Base-by-base conservation (phyloP, 139 green algal species). In the Chlamydomonas sp. region DNA sequence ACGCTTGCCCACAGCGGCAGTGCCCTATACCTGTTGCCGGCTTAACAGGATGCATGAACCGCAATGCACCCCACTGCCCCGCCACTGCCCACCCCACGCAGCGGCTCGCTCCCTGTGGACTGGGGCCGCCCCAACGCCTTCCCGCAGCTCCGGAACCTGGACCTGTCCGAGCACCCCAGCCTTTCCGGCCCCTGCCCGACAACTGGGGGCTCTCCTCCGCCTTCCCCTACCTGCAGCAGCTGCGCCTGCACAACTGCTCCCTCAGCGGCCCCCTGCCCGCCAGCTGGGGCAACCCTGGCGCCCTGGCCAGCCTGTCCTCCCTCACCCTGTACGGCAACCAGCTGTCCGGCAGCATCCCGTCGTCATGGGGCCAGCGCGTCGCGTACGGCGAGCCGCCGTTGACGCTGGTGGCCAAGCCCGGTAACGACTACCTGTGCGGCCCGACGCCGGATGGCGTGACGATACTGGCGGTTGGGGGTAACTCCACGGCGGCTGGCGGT, bases 101-200 rank as follows among this genome's bases (percentile, higher is more conserved):
- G 31, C 31, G 90, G 90, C 61, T 62, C 60, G 3, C 84, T 93
- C 15, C 90, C 90, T 0, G 57, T 84, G 1, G 80, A 86, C 18
- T 93, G 90, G 90, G 90, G 90, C 76, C 60, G 69, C 1, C 62
- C 74, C 20, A 78, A 66, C 49, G 84, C 84, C 69, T 90, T 90
- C 20, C 90, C 85, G 5, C 18, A 80, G 15, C 83, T 93, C 58
- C 49, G 66, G 1, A 89, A 77, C 73, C 75, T 93, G 69, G 60
- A 74, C 77, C 72, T 91, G 6, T 77, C 49, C 58, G 75, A 77
- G 83, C 88, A 87, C 74, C 76, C 63, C 68, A 69, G 58, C 18
- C 8, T 78, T 6, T 77, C 31, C 80, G 68, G 80, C 2, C 68
- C 17, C 83, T 82, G 62, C 83, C 83, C 9, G 74, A 62, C 83